phyloP scores from a whole-genome alignment of 352 stramenopile species.

The Blastocystis sp. region DNA sequence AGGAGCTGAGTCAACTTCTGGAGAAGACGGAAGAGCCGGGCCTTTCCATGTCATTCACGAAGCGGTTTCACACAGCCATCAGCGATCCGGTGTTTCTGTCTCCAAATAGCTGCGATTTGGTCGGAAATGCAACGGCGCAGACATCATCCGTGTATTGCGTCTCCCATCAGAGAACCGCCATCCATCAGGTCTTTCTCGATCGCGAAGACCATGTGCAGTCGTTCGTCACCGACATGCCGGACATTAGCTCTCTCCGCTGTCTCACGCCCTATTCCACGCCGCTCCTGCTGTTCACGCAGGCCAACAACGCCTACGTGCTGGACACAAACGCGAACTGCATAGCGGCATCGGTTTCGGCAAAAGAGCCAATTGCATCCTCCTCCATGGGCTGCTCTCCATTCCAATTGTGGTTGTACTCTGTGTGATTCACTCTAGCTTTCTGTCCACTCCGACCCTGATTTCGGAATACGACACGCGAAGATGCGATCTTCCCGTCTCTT shows the following conservation, averaged over 20 bases:
- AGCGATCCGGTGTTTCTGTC: no score
- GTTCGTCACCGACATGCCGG: neutral
- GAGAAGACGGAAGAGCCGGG: no score
- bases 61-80: no score
- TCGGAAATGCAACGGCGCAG: no score
- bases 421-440: slow-evolving; percentile 21
- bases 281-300: neutral
- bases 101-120: no score
- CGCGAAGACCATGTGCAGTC: neutral
- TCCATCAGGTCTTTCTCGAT: neutral
- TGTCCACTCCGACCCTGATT: neutral
- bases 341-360: neutral
- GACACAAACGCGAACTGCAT: slow-evolving; percentile 7
- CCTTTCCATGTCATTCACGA: no score
- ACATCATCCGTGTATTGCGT: no score
- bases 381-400: neutral
- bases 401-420: slow-evolving; percentile 5
- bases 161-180: no score
- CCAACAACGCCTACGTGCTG: neutral
- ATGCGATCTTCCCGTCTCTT: neutral
- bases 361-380: neutral
- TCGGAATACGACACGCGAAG: slow-evolving; percentile 1
- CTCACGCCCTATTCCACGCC: neutral
- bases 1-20: no score
- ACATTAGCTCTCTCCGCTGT: neutral